A percentile compares a stretch with the other conserved stretches of the same genome.
Evolutionary conservation across 345 rosid genomes (phyloP).

Genomic region (Eutrema japonicum): DNA sequence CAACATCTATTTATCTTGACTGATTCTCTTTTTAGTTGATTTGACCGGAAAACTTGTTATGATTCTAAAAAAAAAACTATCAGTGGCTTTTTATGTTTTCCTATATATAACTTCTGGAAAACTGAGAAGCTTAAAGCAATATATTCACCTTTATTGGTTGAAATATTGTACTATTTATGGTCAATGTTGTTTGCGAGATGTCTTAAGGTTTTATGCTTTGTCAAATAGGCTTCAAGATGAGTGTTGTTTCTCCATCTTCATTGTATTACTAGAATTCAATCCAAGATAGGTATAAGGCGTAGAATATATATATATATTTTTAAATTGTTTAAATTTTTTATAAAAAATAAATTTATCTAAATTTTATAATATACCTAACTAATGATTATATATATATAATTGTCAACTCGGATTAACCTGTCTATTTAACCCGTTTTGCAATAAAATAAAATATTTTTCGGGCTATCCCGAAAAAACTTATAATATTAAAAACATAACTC

Average conservation of each 20-base stretch:
- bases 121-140: not conserved
- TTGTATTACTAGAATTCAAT: no score
- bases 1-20: slow-evolving; percentile 11
- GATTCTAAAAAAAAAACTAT: not conserved
- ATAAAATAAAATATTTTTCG: no score
- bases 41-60: not conserved
- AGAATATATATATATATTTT: no score
- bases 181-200: not conserved
- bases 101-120: not conserved
- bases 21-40: not conserved
- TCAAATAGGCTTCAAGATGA: slow-evolving; percentile 4
- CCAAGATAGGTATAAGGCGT: no score
- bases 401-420: no score
- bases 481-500: no score
- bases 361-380: no score
- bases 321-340: no score
- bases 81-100: not conserved
- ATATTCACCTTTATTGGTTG: not conserved
- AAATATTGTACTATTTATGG: not conserved
- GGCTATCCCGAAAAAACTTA: no score
- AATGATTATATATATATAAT: no score
- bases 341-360: no score
- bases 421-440: no score
- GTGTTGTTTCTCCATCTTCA: slow-evolving; percentile 7
- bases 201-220: slow-evolving; percentile 4